Evolutionary conservation across 2,329 filamentous ascomycete genomes (phyloP).

Genomic region (Fusarium sp.): DNA sequence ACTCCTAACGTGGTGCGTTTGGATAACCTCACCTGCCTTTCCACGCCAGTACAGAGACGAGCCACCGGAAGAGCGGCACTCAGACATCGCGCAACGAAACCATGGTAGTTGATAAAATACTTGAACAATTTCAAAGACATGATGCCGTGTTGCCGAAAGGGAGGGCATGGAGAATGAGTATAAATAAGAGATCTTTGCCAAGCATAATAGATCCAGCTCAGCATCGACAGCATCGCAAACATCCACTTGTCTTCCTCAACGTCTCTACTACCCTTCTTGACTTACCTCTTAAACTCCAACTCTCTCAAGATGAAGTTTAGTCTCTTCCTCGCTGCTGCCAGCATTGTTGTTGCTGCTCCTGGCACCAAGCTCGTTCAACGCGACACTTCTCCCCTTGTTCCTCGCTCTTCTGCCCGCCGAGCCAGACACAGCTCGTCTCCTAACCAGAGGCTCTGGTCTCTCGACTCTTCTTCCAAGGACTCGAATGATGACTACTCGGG

Average conservation of each 20-base stretch:
- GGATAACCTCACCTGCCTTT: neutral
- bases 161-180: neutral
- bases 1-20: neutral
- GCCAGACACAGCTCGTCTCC: constrained; percentile 26
- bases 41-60: neutral
- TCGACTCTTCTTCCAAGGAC: constrained; percentile 2
- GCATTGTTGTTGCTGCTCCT: constrained; percentile 15
- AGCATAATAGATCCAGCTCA: neutral
- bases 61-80: neutral
- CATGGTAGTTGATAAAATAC: neutral
- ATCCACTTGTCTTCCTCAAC: neutral
- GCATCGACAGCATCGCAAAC: constrained; percentile 1
- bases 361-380: constrained; percentile 5
- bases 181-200: neutral
- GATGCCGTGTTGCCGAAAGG: neutral
- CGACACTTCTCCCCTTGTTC: constrained; percentile 8
- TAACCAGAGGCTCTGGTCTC: constrained; percentile 19
- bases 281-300: neutral
- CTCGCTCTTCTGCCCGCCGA: constrained; percentile 11
- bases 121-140: neutral
- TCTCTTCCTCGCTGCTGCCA: constrained; percentile 6
- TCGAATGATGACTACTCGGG: constrained; percentile 39
- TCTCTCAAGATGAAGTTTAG: constrained; percentile 11
- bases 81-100: neutral
- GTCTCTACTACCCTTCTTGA: neutral